Base-by-base conservation (phyloP, 805 yeast species). In the Yarrowia bubula region DNA sequence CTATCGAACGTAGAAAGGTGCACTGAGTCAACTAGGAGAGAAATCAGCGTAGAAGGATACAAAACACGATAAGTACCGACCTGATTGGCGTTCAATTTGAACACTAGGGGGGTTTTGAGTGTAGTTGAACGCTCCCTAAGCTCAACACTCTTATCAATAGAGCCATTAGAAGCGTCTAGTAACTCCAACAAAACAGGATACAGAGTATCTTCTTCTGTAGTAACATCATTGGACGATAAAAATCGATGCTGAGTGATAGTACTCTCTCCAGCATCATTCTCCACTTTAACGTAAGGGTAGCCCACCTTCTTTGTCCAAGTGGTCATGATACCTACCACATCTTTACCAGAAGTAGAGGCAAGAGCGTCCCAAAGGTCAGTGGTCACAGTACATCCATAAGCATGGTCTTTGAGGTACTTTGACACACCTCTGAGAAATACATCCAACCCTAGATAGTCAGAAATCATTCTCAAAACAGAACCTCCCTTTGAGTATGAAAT, bases 401-500 rank as follows among this genome's bases (percentile, higher is more conserved):
- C 77, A 75, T 87, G 84, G 47, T 79, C 78, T 67, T 84, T 80
- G 73, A 90, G 81, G 75, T 90, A 90, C 63, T 78, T 73, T 37
- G 90, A 83, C 44, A 90, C 90, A 66, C 96, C 96, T 69, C 81
- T 81, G 68, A 90, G 79, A 73, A 90, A 90, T 6, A 78, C 74
- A 11, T 86, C 90, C 66, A 80, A 84, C 42, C 95, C 92, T 66
- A 90, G 77, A 73, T 84, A 83, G 69, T 82, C 83, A 33, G 92
- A 84, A 65, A 89, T 79, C 96, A 90, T 90, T 71, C 86, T 80
- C 66, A 90, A 84, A 33, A 88, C 80, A 33, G 92, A 86, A 4
- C 91, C 89, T 66, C 96, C 96, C 77, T 90, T 90, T 68, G 86
- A 77, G 75, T 90, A 90, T 4, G 95, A 89, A 65, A 90, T 90